phyloP scores from a whole-genome alignment of 1,284 basidiomycete species.

The Apiotrichum domesticum region DNA sequence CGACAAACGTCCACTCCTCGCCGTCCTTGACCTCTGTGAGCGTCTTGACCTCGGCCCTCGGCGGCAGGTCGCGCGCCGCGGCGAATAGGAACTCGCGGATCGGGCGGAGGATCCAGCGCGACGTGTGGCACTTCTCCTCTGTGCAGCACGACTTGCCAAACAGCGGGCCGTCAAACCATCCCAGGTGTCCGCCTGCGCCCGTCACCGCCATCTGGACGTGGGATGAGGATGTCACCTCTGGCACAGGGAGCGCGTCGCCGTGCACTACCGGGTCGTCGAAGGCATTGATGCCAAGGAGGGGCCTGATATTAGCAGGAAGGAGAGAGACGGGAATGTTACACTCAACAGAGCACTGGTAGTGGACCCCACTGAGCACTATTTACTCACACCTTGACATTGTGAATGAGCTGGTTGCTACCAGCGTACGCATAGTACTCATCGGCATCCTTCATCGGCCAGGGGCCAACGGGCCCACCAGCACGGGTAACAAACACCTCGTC shows the following conservation, averaged over 20 bases:
- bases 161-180: conserved; percentile 70
- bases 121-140: conserved; percentile 17
- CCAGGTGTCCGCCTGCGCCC: conserved; percentile 80
- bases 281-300: conserved; percentile 73
- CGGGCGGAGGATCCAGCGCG: conserved; percentile 41
- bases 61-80: conserved; percentile 16
- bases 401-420: conserved; percentile 34
- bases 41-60: neutral
- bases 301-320: conserved; percentile 21
- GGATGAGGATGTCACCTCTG: conserved; percentile 56
- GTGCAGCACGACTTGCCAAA: conserved; percentile 1
- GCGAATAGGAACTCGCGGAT: conserved; percentile 39
- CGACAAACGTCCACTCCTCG: conserved; percentile 9
- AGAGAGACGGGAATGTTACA: too few species aligned
- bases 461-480: conserved; percentile 63
- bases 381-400: conserved; percentile 40
- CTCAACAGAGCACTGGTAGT: too few species aligned
- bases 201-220: conserved; percentile 71
- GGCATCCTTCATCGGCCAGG: conserved; percentile 71
- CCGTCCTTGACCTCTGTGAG: neutral
- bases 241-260: conserved; percentile 51
- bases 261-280: conserved; percentile 83
- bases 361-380: too few species aligned
- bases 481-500: conserved; percentile 61
- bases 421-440: conserved; percentile 78